These are phyloP conservation scores for Teunomyces cretensis DNA, from an alignment of 805 yeast species.

Conservation along the genomic window DNA sequence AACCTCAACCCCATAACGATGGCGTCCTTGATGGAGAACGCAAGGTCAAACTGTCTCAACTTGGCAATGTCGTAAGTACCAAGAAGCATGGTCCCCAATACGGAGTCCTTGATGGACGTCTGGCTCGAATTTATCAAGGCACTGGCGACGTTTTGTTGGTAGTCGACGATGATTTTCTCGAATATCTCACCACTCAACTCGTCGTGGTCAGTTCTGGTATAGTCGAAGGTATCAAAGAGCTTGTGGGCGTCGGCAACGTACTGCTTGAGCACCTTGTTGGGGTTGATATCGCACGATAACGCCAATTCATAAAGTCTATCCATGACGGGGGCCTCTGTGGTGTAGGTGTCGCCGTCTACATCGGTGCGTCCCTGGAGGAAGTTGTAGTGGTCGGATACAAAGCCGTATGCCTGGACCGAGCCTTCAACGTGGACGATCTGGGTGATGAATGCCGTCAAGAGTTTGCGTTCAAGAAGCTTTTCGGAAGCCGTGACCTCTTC, in stretches of 20 bases:
- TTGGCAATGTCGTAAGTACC: slow-evolving; percentile 14
- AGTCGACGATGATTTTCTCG: slow-evolving; percentile 39
- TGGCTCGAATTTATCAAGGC: slow-evolving; percentile 25
- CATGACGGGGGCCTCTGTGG: slow-evolving; percentile 10
- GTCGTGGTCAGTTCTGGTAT: slow-evolving; percentile 17
- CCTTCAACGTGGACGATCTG: slow-evolving; percentile 44
- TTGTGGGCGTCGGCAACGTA: slow-evolving; percentile 36
- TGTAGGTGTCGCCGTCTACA: background rate
- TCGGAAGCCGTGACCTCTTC: slow-evolving; percentile 51
- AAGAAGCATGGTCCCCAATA: slow-evolving; percentile 23
- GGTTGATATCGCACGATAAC: slow-evolving; percentile 64
- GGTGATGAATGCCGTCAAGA: slow-evolving; percentile 63
- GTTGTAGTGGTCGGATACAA: slow-evolving; percentile 22
- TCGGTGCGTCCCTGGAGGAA: slow-evolving; percentile 16
- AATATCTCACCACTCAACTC: slow-evolving; percentile 39
- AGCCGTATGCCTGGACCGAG: slow-evolving; percentile 16
- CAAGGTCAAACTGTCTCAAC: slow-evolving; percentile 1
- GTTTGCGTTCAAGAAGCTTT: slow-evolving; percentile 58
- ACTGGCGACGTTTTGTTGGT: slow-evolving; percentile 32
- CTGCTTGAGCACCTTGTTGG: slow-evolving; percentile 39
- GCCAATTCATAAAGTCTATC: slow-evolving; percentile 43
- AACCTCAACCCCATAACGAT: slow-evolving; percentile 24
- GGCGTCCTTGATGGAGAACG: slow-evolving; percentile 17
- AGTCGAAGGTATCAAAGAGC: slow-evolving; percentile 38
- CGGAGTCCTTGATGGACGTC: slow-evolving; percentile 28